These are phyloP conservation scores for Xylaria venustula DNA, from an alignment of 495 filamentous ascomycete species.

Conservation along the genomic window DNA sequence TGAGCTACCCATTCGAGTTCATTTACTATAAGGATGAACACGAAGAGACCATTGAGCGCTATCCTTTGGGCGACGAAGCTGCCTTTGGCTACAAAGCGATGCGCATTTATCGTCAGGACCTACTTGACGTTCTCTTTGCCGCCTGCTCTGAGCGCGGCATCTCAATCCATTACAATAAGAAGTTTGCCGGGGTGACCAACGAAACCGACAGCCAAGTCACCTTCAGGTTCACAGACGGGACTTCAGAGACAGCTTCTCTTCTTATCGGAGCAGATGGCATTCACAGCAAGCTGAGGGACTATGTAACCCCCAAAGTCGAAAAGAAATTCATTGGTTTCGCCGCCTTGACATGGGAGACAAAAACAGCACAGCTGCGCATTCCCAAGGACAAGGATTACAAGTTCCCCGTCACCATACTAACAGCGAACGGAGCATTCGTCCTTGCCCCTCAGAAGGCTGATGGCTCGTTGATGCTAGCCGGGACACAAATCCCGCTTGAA, in stretches of 20 bases:
- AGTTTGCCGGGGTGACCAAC: constrained; percentile 37
- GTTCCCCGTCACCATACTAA: constrained; percentile 43
- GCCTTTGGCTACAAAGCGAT: constrained; percentile 45
- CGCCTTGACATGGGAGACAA: constrained; percentile 13
- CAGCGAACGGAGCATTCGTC: constrained; percentile 42
- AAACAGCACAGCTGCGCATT: constrained; percentile 11
- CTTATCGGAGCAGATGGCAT: constrained; percentile 51
- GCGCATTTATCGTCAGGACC: constrained; percentile 46
- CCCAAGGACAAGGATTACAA: constrained; percentile 28
- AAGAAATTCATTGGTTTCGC: constrained; percentile 16
- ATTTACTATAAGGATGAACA: constrained; percentile 39
- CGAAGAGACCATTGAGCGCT: constrained; percentile 37
- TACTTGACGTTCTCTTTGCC: constrained; percentile 37
- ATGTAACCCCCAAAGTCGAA: constrained; percentile 8
- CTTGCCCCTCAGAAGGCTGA: constrained; percentile 45
- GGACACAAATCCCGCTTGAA: constrained; percentile 30
- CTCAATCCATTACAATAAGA: constrained; percentile 38
- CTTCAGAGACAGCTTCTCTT: constrained; percentile 26
- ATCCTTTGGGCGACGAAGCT: constrained; percentile 39
- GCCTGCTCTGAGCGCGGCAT: constrained; percentile 34
- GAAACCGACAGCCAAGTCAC: constrained; percentile 33
- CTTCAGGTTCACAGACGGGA: constrained; percentile 43
- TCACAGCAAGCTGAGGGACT: constrained; percentile 41
- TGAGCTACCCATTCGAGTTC: constrained; percentile 34
- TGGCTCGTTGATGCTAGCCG: constrained; percentile 43